Conservation (phyloP, 305 asterid species). For the Withania somnifera region DNA sequence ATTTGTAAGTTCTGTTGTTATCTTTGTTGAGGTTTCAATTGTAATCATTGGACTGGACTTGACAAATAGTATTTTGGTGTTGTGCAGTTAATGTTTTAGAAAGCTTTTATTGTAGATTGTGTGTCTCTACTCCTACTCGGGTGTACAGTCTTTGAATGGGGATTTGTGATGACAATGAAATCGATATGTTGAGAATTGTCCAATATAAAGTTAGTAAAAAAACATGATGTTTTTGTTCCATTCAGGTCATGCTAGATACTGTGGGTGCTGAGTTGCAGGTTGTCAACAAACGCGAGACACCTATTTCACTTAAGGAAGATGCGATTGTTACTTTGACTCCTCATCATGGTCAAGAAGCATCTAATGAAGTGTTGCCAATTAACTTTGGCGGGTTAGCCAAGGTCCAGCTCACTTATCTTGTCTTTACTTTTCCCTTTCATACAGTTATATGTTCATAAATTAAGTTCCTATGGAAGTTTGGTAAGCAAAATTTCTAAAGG, state of each 20-base stretch:
- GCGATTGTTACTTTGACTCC: conserved; percentile 79
- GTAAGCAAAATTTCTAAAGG: not conserved
- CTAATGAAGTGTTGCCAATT: conserved; percentile 71
- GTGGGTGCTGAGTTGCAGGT: conserved; percentile 95
- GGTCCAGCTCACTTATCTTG: conserved; percentile 25
- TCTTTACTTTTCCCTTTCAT: not conserved
- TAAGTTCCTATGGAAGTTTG: not conserved
- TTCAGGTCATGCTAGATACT: conserved; percentile 90
- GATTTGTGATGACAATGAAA: not conserved
- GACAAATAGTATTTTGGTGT: not conserved
- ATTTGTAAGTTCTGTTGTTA: not conserved
- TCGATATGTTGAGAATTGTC: not conserved
- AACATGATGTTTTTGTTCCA: not conserved
- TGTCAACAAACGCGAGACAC: conserved; percentile 54
- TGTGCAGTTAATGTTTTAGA: not conserved
- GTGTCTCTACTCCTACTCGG: not conserved
- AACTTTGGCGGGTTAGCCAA: conserved; percentile 76
- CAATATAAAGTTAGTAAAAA: not conserved
- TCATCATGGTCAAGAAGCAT: conserved; percentile 73
- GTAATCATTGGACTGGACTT: not conserved
- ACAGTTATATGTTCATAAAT: not conserved
- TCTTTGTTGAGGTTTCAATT: not conserved
- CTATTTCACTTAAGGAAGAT: conserved; percentile 65
- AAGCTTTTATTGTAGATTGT: not conserved
- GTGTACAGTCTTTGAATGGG: not conserved